phyloP scores from a whole-genome alignment of 169 alveolate species.

The Toxoplasma gondii region DNA sequence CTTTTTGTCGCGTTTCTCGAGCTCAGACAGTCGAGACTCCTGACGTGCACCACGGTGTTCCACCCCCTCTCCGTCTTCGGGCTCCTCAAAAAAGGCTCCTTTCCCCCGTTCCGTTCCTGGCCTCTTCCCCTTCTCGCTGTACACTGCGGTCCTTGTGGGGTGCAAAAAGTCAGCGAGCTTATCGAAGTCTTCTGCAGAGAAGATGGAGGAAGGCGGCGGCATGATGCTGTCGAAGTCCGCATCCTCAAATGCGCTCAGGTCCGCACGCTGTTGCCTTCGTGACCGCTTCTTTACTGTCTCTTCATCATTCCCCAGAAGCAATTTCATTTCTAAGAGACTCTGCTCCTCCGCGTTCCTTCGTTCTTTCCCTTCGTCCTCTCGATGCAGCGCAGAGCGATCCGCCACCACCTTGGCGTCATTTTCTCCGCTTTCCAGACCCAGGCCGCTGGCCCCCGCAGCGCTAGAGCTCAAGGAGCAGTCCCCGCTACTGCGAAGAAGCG shows the following conservation, averaged over 20 bases:
- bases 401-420: no score
- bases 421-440: no score
- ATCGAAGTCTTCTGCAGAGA: neutral
- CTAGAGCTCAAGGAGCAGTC: no score
- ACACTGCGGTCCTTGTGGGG: neutral
- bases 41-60: no score
- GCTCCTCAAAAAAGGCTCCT: neutral
- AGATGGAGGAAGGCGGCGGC: neutral
- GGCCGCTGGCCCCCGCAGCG: no score
- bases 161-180: neutral
- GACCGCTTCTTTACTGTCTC: neutral
- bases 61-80: neutral
- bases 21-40: no score
- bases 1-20: neutral
- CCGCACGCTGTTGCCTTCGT: neutral
- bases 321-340: neutral
- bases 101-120: neutral
- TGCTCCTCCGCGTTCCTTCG: neutral
- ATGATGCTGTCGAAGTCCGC: neutral
- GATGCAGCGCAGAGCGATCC: neutral
- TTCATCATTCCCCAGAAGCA: neutral
- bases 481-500: neutral
- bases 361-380: neutral
- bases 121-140: neutral
- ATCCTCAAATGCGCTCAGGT: neutral